Conservation (phyloP, 257 asterid genomes). For the Fraxinus excelsior region DNA sequence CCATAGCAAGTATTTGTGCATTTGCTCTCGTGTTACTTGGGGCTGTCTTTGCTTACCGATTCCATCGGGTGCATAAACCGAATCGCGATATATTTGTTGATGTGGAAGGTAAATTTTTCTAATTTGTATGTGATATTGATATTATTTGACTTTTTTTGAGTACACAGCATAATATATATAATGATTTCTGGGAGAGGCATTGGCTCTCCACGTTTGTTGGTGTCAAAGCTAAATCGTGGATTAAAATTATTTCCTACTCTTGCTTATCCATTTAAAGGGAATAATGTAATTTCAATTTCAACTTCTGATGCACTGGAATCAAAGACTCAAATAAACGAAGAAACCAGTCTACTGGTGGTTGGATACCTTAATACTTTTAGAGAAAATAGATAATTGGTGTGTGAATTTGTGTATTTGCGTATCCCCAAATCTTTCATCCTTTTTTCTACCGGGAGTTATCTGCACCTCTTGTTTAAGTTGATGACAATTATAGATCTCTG, state of each 20-base stretch:
- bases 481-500: no score
- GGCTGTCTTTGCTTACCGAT: slow-evolving; percentile 47
- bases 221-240: not conserved
- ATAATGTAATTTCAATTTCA: not conserved
- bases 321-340: not conserved
- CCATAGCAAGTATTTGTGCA: slow-evolving; percentile 58
- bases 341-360: not conserved
- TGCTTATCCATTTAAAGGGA: not conserved
- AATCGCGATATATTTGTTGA: slow-evolving; percentile 56
- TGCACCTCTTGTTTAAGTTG: not conserved
- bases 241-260: not conserved
- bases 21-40: slow-evolving; percentile 68
- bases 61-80: slow-evolving; percentile 38
- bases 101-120: slow-evolving; percentile 54
- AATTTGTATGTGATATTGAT: not conserved
- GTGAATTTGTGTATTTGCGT: no score
- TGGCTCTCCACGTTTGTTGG: not conserved
- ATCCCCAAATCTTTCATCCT: not conserved
- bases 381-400: not conserved
- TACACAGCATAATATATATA: not conserved
- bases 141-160: not conserved
- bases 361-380: not conserved
- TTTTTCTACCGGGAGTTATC: not conserved
- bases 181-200: not conserved
- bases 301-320: not conserved